These are phyloP conservation scores for Thalassiosira exigua DNA, from an alignment of 352 stramenopile genomes.

Conservation along the genomic window DNA sequence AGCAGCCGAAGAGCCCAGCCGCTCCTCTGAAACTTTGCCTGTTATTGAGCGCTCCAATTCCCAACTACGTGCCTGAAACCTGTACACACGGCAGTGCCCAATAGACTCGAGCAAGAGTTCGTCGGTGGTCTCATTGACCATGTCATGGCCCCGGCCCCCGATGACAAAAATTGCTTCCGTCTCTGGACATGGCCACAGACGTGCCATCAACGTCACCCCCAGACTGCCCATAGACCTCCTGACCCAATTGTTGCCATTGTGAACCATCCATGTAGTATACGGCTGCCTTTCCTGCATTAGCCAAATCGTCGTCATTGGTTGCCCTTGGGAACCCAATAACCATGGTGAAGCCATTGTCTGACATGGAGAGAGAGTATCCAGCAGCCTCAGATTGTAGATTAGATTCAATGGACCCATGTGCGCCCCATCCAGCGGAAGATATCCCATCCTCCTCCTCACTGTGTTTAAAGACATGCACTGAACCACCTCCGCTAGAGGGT, in stretches of 20 bases:
- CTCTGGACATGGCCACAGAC: conserved; percentile 47
- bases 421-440: conserved; percentile 18
- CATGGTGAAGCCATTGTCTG: conserved; percentile 26
- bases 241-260: conserved; percentile 30
- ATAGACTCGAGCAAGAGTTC: conserved; percentile 5
- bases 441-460: conserved; percentile 21
- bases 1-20: conserved; percentile 39
- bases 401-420: conserved; percentile 22
- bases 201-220: conserved; percentile 39
- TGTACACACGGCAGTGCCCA: conserved; percentile 38
- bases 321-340: conserved; percentile 45
- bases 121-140: conserved; percentile 1
- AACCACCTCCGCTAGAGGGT: conserved; percentile 25
- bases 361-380: conserved; percentile 40
- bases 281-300: conserved; percentile 22
- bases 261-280: conserved; percentile 25
- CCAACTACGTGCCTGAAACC: conserved; percentile 22
- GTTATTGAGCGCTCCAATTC: conserved; percentile 32
- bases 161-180: conserved; percentile 50
- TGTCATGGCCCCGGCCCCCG: conserved; percentile 35
- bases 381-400: conserved; percentile 14
- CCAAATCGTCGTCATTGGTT: not conserved
- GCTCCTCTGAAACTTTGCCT: conserved; percentile 31
- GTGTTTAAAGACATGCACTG: conserved; percentile 32
- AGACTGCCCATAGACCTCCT: conserved; percentile 30